Conservation (phyloP, 164 flowering plant genomes). For the Brasenia schreberi region DNA sequence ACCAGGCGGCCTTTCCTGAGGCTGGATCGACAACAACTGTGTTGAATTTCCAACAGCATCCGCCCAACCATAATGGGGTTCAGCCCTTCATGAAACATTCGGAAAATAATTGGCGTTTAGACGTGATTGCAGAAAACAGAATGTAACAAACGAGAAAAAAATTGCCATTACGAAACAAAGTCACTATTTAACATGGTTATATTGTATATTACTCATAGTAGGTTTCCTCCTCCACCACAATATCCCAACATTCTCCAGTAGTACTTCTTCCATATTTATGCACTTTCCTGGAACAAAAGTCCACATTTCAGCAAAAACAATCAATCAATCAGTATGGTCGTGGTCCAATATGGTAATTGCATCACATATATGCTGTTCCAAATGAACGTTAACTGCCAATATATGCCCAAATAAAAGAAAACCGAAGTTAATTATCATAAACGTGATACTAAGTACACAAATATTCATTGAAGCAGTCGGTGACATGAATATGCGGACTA, state of each 20-base stretch:
- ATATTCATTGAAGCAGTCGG: no score
- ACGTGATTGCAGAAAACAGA: no score
- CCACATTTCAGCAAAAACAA: neutral
- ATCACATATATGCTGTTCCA: neutral
- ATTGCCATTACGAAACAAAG: no score
- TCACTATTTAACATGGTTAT: no score
- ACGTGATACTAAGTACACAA: no score
- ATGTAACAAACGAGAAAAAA: no score
- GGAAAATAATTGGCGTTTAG: neutral
- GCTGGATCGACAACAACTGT: conserved; percentile 72
- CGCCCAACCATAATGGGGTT: conserved; percentile 99
- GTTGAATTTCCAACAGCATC: conserved; percentile 94
- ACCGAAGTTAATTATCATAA: no score
- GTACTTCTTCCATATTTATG: conserved; percentile 99
- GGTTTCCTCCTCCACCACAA: conserved; percentile 85
- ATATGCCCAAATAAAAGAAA: no score
- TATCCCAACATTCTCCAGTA: conserved; percentile 97
- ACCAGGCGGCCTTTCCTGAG: conserved; percentile 79
- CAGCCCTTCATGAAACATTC: conserved; percentile 41
- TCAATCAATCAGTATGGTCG: neutral
- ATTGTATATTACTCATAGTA: conserved; percentile 69
- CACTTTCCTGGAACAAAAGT: conserved; percentile 50
- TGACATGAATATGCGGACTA: no score
- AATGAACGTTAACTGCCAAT: neutral
- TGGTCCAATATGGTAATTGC: neutral